Evolutionary conservation across 2,329 filamentous ascomycete species (phyloP), one percentile per base, ranked within the genome.

Genomic region (Xylogone sp.): DNA sequence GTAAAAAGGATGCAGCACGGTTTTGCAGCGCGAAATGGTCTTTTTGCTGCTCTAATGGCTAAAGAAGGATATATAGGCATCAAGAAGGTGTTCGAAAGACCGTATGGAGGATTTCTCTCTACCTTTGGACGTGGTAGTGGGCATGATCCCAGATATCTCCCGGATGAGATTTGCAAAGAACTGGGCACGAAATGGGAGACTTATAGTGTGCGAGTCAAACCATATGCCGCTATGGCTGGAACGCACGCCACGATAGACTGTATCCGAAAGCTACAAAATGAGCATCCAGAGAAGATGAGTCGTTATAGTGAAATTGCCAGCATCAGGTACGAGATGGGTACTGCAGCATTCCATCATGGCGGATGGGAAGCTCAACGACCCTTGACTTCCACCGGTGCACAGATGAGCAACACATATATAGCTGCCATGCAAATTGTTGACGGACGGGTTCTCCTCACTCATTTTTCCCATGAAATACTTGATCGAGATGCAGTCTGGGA

Each of bases 1-100:
- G 65, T 69, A 1, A 76, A 75, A 58, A 67, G 71, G 2, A 71
- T 75, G 67, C 72, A 75, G 55, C 73, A 75, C 52, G 72, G 67
- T 4, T 75, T 76, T 53, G 71, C 72, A 0, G 67, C 72, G 5
- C 66, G 72, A 6, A 74, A 70, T 51, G 72, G 72, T 1, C 62
- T 75, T 0, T 64, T 75, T 16, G 69, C 60, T 0, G 66, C 71
- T 0, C 49, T 75, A 2, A 53, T 75, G 24, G 69, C 70, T 1
- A 57, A 61, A 21, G 59, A 60, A 1, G 68, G 67, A 2, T 76
- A 76, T 52, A 58, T 62, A 1, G 73, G 72, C 0, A 75, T 75
- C 55, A 67, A 71, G 48, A 65, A 67, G 42, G 68, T 72, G 1
- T 72, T 67, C 44, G 71, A 75, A 48, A 59, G 65, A 2, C 62